Conservation (phyloP, 2,329 filamentous ascomycete genomes). For the Pseudopyricularia javanii region DNA sequence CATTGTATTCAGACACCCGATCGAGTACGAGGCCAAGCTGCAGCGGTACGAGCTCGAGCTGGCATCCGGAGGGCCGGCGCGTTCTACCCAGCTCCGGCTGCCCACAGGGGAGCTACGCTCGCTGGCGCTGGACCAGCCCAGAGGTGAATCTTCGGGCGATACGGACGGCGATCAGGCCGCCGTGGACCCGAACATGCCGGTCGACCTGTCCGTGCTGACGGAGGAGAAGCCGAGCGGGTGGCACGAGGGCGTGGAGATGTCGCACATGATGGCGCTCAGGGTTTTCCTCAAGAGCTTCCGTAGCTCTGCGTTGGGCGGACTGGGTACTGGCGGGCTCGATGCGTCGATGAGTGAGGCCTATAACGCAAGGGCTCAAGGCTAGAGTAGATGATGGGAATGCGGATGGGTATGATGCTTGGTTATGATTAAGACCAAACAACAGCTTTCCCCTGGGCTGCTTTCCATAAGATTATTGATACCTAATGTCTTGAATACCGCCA, state of each 20-base stretch:
- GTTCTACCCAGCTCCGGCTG: not conserved
- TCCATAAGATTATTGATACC: too few relatives aligned
- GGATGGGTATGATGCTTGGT: not conserved
- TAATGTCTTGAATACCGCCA: too few relatives aligned
- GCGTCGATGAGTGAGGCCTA: not conserved
- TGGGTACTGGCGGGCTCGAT: not conserved
- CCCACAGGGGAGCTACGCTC: not conserved
- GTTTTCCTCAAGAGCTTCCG: conserved; percentile 4
- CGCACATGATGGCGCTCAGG: conserved; percentile 4
- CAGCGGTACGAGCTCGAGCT: not conserved
- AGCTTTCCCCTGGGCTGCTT: too few relatives aligned
- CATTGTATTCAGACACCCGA: not conserved
- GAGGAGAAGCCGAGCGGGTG: conserved; percentile 5
- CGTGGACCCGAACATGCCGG: conserved; percentile 3
- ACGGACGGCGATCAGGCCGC: not conserved
- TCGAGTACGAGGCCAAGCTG: not conserved
- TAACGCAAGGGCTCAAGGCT: not conserved
- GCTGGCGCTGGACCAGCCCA: not conserved
- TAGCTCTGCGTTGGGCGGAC: not conserved
- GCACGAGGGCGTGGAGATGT: conserved; percentile 5
- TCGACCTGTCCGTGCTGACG: conserved; percentile 6
- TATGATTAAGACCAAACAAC: too few relatives aligned
- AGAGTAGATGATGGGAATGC: not conserved
- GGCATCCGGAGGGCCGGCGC: not conserved
- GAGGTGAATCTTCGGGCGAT: not conserved